Base-by-base conservation (phyloP, 2,329 filamentous ascomycete species). In the Xylaria sp. region DNA sequence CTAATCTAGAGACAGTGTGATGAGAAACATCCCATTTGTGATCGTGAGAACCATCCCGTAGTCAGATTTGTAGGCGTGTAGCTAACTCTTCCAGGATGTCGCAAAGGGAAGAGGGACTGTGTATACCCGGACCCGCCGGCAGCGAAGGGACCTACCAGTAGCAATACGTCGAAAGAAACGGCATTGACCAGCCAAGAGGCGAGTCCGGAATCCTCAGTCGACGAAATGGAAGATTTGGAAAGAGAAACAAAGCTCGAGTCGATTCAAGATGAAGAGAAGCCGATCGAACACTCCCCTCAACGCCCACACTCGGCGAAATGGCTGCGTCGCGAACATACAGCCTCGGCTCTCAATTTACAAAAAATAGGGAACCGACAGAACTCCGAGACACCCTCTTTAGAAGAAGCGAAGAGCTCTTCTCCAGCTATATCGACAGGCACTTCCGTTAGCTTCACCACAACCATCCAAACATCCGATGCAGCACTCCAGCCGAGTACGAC, bases 51-150 rank as follows among this genome's bases (percentile, higher is more conserved):
- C 42, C 25, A 22, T 65, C 36, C 58, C 50, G 36, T 59, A 61
- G 55, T 42, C 49, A 45, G 60, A 38, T 61, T 59, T 63, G 49
- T 56, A 31, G 38, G 49, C 11, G 42, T 9, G 27, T 50, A 47
- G 69, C 77, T 79, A 69, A 79, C 74, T 44, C 61, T 56, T 25
- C 56, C 47, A 91, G 94, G 95, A 75, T 99, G 96, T 79, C 91
- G 89, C 73, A 99, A 98, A 80, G 96, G 95, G 56, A 92, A 90
- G 72, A 88, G 96, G 80, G 93, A 97, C 71, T 99, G 96, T 78
- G 85, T 92, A 65, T 99, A 97, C 77, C 95, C 96, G 2, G 93
- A 95, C 54, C 83, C 89, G 33, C 81, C 87, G 53, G 77, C 81
- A 10, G 73, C 81, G 44, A 86, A 84, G 69, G 77, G 80, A 27